These are phyloP conservation scores for Staphylotrichum longicolle DNA, from an alignment of 495 filamentous ascomycete genomes.

Conservation along the genomic window DNA sequence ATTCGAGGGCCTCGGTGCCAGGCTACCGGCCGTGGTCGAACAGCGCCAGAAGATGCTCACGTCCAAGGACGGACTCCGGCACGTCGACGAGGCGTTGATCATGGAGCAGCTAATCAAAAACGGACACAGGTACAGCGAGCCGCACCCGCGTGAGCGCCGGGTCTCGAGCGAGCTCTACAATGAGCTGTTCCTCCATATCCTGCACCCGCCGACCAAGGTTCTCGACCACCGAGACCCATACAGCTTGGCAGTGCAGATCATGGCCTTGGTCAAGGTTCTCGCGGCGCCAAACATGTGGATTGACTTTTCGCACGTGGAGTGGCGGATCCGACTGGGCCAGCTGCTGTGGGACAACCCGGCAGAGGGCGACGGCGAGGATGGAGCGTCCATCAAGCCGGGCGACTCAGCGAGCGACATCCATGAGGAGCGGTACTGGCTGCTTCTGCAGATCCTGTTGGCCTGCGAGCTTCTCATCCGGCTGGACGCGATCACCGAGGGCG, in stretches of 20 bases:
- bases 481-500: slow-evolving; percentile 64
- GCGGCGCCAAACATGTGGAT: slow-evolving; percentile 62
- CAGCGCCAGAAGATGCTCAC: slow-evolving; percentile 50
- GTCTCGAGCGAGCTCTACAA: slow-evolving; percentile 55
- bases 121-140: slow-evolving; percentile 45
- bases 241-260: slow-evolving; percentile 58
- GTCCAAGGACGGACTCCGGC: slow-evolving; percentile 49
- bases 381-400: slow-evolving; percentile 38
- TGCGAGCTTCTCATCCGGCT: slow-evolving; percentile 75
- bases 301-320: slow-evolving; percentile 76
- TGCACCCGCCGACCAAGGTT: slow-evolving; percentile 57
- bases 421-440: slow-evolving; percentile 67
- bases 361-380: slow-evolving; percentile 53
- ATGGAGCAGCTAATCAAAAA: slow-evolving; percentile 53
- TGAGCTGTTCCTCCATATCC: slow-evolving; percentile 57
- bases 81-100: slow-evolving; percentile 50
- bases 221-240: slow-evolving; percentile 58
- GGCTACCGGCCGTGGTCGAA: slow-evolving; percentile 43
- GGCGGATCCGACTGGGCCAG: slow-evolving; percentile 77
- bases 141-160: slow-evolving; percentile 38
- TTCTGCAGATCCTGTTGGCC: slow-evolving; percentile 75
- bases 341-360: slow-evolving; percentile 68
- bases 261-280: slow-evolving; percentile 55
- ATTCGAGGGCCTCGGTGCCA: slow-evolving; percentile 44
- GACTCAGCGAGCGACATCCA: slow-evolving; percentile 44